Percentiles rank a stretch among this genome's conserved stretches.
phyloP scores from a whole-genome alignment of 495 filamentous ascomycete genomes.

The Clavariopsis aquatica region DNA sequence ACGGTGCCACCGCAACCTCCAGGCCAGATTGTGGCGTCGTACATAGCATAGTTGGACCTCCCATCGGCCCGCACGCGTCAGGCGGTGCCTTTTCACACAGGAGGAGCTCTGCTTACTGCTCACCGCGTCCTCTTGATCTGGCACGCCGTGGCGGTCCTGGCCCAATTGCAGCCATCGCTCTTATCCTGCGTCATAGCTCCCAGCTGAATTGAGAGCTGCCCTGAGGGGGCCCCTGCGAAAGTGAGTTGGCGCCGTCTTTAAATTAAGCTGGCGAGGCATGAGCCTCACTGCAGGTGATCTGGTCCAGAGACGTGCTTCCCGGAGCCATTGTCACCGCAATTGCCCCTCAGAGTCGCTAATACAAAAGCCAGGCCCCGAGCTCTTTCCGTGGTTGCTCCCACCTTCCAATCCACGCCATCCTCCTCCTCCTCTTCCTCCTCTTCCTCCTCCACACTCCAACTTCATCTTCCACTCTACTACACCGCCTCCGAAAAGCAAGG shows the following conservation, averaged over 20 bases:
- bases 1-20: slow-evolving; percentile 25
- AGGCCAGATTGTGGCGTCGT: slow-evolving; percentile 22
- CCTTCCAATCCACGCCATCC: too few species aligned
- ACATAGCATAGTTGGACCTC: slow-evolving; percentile 9
- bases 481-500: not conserved
- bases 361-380: not conserved
- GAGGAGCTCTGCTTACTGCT: slow-evolving; percentile 4
- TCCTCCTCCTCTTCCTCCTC: not conserved
- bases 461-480: not conserved
- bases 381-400: not conserved
- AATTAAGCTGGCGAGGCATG: not conserved
- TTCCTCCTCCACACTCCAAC: not conserved
- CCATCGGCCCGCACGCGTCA: not conserved
- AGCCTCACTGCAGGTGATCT: not conserved
- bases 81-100: slow-evolving; percentile 7
- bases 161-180: slow-evolving; percentile 24
- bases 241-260: slow-evolving; percentile 31
- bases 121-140: slow-evolving; percentile 11
- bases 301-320: not conserved
- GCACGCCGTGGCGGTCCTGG: slow-evolving; percentile 21
- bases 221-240: slow-evolving; percentile 13
- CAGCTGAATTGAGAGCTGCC: not conserved
- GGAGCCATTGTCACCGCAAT: not conserved
- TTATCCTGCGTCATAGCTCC: slow-evolving; percentile 26
- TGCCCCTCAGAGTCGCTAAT: not conserved